phyloP scores from a whole-genome alignment of 2,329 filamentous ascomycete species.

The Colletotrichum somersetense region DNA sequence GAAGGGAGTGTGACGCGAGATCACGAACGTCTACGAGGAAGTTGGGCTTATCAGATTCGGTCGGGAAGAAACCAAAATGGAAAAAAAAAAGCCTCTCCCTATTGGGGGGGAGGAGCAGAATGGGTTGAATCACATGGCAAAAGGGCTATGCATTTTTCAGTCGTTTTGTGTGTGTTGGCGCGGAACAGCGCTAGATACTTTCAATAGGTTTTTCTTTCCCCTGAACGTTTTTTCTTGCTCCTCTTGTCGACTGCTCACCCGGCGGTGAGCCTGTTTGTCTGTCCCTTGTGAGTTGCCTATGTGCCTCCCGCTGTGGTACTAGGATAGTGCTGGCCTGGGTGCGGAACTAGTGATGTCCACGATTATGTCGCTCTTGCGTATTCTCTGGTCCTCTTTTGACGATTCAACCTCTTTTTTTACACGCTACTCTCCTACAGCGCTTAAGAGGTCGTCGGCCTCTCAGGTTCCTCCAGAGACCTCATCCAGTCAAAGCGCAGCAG shows the following conservation, averaged over 20 bases:
- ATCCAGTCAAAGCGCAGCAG: too few species aligned
- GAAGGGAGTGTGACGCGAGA: slow-evolving; percentile 24
- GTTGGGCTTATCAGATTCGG: slow-evolving; percentile 17
- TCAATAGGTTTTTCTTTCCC: slow-evolving; percentile 37
- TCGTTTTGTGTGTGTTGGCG: slow-evolving; percentile 31
- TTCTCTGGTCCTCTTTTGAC: slow-evolving; percentile 10
- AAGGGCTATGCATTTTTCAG: slow-evolving; percentile 29
- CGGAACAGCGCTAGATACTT: slow-evolving; percentile 37
- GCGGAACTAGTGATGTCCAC: neutral
- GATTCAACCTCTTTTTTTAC: neutral
- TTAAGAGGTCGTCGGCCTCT: too few species aligned
- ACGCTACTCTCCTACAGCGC: too few species aligned
- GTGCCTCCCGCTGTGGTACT: neutral
- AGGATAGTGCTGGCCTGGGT: slow-evolving; percentile 18
- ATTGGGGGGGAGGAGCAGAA: slow-evolving; percentile 7
- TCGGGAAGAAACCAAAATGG: slow-evolving; percentile 25
- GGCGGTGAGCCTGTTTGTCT: neutral
- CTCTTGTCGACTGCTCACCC: neutral
- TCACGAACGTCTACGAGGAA: slow-evolving; percentile 37
- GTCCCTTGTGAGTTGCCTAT: neutral
- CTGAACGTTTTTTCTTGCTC: neutral
- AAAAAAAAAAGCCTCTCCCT: slow-evolving; percentile 9
- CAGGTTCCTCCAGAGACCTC: too few species aligned
- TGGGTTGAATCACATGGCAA: slow-evolving; percentile 39
- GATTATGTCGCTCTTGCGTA: slow-evolving; percentile 18